Conservation (phyloP, 345 rosid species). For the Corchorus olitorius region DNA sequence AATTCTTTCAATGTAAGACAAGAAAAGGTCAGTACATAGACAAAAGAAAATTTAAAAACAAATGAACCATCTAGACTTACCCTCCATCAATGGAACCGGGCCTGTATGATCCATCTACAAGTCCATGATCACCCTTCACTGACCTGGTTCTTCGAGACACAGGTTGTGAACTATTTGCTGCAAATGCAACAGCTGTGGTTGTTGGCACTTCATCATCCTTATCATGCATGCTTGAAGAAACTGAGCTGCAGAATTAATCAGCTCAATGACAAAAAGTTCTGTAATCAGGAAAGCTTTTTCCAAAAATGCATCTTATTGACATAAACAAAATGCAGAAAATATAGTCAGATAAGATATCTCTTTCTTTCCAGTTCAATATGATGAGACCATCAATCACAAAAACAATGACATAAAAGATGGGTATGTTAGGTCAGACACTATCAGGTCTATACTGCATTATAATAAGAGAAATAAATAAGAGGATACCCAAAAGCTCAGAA, state of each 20-base stretch:
- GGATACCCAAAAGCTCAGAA: not conserved
- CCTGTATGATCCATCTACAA: slow-evolving; percentile 68
- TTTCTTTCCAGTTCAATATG: not conserved
- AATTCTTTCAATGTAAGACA: not conserved
- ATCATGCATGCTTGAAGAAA: slow-evolving; percentile 71
- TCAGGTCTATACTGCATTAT: no score
- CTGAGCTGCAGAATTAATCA: slow-evolving; percentile 67
- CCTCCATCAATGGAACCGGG: slow-evolving; percentile 72
- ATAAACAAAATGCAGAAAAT: not conserved
- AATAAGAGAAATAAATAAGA: not conserved
- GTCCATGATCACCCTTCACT: slow-evolving; percentile 75
- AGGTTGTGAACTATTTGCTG: slow-evolving; percentile 71
- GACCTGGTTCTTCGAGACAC: slow-evolving; percentile 89
- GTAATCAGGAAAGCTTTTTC: slow-evolving; percentile 5
- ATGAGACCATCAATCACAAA: not conserved
- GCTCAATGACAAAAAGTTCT: slow-evolving; percentile 32
- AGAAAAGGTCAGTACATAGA: not conserved
- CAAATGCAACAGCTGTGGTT: slow-evolving; percentile 68
- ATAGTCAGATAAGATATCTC: not conserved
- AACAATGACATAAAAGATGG: not conserved
- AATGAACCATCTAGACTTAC: slow-evolving; percentile 40
- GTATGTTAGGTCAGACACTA: no score
- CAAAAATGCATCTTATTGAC: slow-evolving; percentile 1
- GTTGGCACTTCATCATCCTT: slow-evolving; percentile 92
- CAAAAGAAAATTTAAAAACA: not conserved